A percentile compares a stretch with the other conserved stretches of the same genome.
Conservation (phyloP, 2,329 filamentous ascomycete genomes). For the Phialophora verrucosa region DNA sequence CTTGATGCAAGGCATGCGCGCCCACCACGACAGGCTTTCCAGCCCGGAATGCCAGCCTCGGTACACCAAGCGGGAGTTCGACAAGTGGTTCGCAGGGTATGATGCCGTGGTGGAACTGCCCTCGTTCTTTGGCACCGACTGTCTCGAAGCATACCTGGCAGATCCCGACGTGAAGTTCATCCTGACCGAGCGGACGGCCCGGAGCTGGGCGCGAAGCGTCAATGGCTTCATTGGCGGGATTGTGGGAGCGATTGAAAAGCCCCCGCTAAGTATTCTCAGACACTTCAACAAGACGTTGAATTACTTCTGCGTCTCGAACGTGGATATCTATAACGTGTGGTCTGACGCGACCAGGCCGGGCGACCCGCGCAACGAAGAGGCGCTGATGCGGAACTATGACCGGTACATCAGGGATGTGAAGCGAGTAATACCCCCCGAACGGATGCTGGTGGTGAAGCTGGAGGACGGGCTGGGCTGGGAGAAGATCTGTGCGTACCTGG, state of each 20-base stretch:
- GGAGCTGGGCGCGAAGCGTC: slow-evolving; percentile 10
- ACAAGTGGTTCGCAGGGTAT: slow-evolving; percentile 18
- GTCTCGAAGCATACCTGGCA: slow-evolving; percentile 9
- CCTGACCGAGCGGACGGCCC: slow-evolving; percentile 9
- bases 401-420: slow-evolving; percentile 9
- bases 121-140: slow-evolving; percentile 11
- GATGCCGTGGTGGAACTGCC: slow-evolving; percentile 14
- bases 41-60: not conserved
- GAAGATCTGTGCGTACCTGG: slow-evolving; percentile 14
- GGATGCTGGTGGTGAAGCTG: slow-evolving; percentile 11
- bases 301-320: slow-evolving; percentile 5
- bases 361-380: slow-evolving; percentile 5
- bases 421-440: slow-evolving; percentile 6
- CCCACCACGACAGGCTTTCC: slow-evolving; percentile 1
- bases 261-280: slow-evolving; percentile 9
- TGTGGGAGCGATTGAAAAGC: not conserved
- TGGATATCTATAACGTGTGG: slow-evolving; percentile 10
- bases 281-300: slow-evolving; percentile 13
- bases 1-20: slow-evolving; percentile 7
- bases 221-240: slow-evolving; percentile 6
- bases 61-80: slow-evolving; percentile 17
- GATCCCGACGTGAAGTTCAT: slow-evolving; percentile 20
- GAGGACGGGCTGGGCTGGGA: slow-evolving; percentile 19
- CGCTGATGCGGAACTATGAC: slow-evolving; percentile 18
- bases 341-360: not conserved